Evolutionary conservation across 2,329 filamentous ascomycete genomes (phyloP).

Genomic region (Achaetomium macrosporum): DNA sequence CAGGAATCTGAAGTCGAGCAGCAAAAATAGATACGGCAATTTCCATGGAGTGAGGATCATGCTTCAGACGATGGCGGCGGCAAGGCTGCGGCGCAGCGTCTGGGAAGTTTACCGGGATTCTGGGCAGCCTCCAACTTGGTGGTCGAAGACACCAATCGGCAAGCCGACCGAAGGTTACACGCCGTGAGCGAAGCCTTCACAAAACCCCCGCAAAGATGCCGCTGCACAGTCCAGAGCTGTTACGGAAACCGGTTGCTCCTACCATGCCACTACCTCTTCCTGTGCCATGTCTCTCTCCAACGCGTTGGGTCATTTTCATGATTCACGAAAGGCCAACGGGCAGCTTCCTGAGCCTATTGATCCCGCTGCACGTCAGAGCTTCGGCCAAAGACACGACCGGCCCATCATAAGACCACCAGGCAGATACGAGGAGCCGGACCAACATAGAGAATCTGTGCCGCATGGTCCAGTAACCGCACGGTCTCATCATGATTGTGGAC

Average conservation of each 20-base stretch:
- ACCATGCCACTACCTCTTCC: background rate
- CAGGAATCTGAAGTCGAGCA: background rate
- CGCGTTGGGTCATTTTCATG: too few species aligned
- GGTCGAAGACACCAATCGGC: too few species aligned
- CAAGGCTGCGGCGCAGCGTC: background rate
- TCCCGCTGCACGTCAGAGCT: background rate
- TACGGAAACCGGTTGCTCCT: too few species aligned
- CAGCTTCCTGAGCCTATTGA: constrained; percentile 1
- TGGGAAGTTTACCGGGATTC: background rate
- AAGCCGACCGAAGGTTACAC: too few species aligned
- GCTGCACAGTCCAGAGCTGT: too few species aligned
- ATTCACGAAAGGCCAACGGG: too few species aligned
- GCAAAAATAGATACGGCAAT: constrained; percentile 15
- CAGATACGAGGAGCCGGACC: background rate
- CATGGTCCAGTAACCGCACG: background rate
- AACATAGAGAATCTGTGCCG: background rate
- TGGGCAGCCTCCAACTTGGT: too few species aligned
- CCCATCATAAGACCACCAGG: background rate
- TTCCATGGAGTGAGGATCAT: background rate
- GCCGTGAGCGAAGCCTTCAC: too few species aligned
- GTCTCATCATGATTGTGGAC: too few species aligned
- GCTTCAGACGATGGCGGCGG: constrained; percentile 10
- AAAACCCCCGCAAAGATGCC: too few species aligned
- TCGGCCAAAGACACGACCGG: too few species aligned
- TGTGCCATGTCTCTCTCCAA: background rate